Percentiles rank a stretch among this genome's conserved stretches.
Conservation (phyloP, 2,329 filamentous ascomycete species). For the Lachnellula arida region DNA sequence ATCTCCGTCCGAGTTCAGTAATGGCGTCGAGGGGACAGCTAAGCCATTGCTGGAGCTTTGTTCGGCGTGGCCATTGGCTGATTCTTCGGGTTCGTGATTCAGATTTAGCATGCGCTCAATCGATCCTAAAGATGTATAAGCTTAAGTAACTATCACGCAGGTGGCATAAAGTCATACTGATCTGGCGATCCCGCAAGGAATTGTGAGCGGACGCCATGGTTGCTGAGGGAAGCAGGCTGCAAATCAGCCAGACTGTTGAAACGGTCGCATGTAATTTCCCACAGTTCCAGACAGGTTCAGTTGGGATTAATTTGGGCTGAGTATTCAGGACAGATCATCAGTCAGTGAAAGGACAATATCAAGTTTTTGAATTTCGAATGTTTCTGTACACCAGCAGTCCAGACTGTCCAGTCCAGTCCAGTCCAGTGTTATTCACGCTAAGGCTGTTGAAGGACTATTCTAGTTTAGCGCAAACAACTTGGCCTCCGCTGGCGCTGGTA, state of each 20-base stretch:
- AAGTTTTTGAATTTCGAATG: background rate
- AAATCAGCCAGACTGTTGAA: conserved; percentile 27
- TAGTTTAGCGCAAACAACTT: background rate
- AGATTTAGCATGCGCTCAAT: conserved; percentile 95
- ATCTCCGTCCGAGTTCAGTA: conserved; percentile 81
- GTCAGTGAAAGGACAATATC: conserved; percentile 4
- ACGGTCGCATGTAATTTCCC: conserved; percentile 25
- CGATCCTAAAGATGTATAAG: conserved; percentile 55
- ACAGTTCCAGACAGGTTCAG: conserved; percentile 2
- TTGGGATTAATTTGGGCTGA: background rate
- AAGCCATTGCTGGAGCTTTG: conserved; percentile 55
- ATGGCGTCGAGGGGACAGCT: conserved; percentile 66
- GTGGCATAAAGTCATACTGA: conserved; percentile 47
- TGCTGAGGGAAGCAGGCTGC: conserved; percentile 25
- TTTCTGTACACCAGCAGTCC: background rate
- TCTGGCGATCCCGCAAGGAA: conserved; percentile 66
- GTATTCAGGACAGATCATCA: conserved; percentile 15
- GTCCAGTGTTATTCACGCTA: background rate
- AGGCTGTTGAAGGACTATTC: background rate
- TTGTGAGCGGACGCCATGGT: conserved; percentile 51
- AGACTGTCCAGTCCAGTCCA: background rate
- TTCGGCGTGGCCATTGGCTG: conserved; percentile 57
- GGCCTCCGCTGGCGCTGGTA: background rate
- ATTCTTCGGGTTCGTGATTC: conserved; percentile 63
- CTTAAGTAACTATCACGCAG: conserved; percentile 11